phyloP scores from a whole-genome alignment of 1,284 basidiomycete species.

The Rhodotorula sp. region DNA sequence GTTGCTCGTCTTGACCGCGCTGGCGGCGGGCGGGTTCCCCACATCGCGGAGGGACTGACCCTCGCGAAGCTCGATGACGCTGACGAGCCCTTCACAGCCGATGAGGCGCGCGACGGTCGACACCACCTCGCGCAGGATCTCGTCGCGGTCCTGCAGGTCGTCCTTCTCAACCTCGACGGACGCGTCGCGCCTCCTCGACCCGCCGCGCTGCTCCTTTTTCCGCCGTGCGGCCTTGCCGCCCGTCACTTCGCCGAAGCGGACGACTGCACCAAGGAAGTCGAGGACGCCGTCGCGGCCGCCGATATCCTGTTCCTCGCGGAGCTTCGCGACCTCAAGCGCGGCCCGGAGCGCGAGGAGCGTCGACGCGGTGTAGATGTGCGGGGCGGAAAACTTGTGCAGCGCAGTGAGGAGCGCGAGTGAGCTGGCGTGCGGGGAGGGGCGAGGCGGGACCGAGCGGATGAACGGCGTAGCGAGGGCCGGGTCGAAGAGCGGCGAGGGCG shows the following conservation, averaged over 20 bases:
- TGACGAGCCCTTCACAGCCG: conserved; percentile 44
- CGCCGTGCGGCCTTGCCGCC: conserved; percentile 19
- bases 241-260: conserved; percentile 40
- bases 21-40: conserved; percentile 11
- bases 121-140: conserved; percentile 44
- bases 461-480: conserved; percentile 43
- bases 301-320: conserved; percentile 40
- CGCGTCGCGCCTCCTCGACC: background rate
- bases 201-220: background rate
- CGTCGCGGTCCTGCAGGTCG: conserved; percentile 31
- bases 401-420: conserved; percentile 44
- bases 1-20: conserved; percentile 22
- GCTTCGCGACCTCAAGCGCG: conserved; percentile 37
- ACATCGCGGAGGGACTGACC: conserved; percentile 25
- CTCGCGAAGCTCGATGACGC: conserved; percentile 35
- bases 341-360: conserved; percentile 35
- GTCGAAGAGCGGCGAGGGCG: conserved; percentile 44
- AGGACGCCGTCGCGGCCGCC: conserved; percentile 41
- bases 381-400: conserved; percentile 46
- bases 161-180: conserved; percentile 2
- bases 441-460: conserved; percentile 32
- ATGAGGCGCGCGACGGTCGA: conserved; percentile 44
- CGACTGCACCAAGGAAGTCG: conserved; percentile 37
- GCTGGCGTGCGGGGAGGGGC: conserved; percentile 30
- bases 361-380: conserved; percentile 42